Evolutionary conservation across 208 protist species (phyloP), one percentile per base, ranked within the genome.

Genomic region (Wallacemonas sp.): DNA sequence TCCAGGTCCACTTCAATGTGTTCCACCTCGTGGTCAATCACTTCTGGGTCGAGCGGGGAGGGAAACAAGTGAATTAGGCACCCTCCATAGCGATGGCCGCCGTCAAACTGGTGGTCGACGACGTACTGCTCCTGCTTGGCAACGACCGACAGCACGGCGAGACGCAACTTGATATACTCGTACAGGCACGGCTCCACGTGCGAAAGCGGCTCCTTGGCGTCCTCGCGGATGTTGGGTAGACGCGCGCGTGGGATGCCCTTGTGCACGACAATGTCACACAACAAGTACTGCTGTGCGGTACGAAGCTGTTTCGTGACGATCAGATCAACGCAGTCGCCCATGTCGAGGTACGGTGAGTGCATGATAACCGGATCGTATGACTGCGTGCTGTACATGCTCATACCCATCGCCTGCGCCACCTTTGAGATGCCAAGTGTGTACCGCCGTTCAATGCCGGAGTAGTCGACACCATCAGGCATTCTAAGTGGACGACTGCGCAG

Each of bases 81-180:
- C n/a, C 89, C 89, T 21, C 83, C 81, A 59, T 94, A 94, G 22
- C 85, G 68, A 53, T 94, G 89, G n/a, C 73, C 82, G 5, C 73
- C 61, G 55, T 94, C 89, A 63, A 91, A 90, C 64, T 83, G 66
- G 46, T 94, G 82, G 59, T 94, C 89, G 34, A 94, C 89, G 26
- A 94, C 89, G 61, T 94, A 94, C 34, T 91, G 81, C 60, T 92
- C 85, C 53, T 91, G 79, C 71, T 92, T 94, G 17, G 83, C 80
- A 27, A 92, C 70, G 24, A 85, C 41, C 3, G 74, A 85, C 10
- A 90, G 42, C n/a, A 94, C 79, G 1, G 81, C 85, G 13, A 94
- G 64, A n/a, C 82, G 72, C 30, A 94, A 65, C 60, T 92, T 94
- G 44, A 92, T 85, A 63, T 83, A 92, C 60, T 94, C 76, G 63